Evolutionary conservation across 768 basidiomycete species (phyloP).

Genomic region (Pleurotus djamor): DNA sequence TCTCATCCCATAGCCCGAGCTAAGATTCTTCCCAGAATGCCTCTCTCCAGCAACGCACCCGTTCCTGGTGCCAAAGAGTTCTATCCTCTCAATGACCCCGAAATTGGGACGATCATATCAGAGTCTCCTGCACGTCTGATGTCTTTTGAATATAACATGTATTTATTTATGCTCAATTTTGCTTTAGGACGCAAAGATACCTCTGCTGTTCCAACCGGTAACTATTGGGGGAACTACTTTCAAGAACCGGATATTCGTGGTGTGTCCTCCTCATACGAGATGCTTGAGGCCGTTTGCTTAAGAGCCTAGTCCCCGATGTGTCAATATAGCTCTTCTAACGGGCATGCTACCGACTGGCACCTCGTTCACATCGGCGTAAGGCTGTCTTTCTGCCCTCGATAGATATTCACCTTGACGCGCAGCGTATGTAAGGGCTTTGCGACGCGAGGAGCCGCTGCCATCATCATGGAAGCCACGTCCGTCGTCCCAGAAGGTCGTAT

Average conservation of each 20-base stretch:
- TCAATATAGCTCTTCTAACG: slow-evolving; percentile 73
- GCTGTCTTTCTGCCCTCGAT: neutral
- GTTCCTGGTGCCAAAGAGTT: slow-evolving; percentile 52
- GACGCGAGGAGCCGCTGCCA: slow-evolving; percentile 66
- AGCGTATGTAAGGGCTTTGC: slow-evolving; percentile 49
- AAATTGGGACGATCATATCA: slow-evolving; percentile 38
- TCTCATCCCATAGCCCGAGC: neutral
- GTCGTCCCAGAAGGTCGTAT: slow-evolving; percentile 77
- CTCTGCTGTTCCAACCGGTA: slow-evolving; percentile 65
- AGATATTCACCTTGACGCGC: neutral
- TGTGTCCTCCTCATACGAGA: slow-evolving; percentile 20
- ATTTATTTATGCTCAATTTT: neutral
- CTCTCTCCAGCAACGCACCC: slow-evolving; percentile 36
- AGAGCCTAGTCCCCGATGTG: slow-evolving; percentile 70
- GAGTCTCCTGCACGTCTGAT: slow-evolving; percentile 7
- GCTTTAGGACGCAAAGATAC: slow-evolving; percentile 41
- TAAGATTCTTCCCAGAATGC: slow-evolving; percentile 8
- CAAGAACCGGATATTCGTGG: slow-evolving; percentile 76
- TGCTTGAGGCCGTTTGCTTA: neutral
- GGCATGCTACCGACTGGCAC: slow-evolving; percentile 83
- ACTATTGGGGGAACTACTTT: slow-evolving; percentile 60
- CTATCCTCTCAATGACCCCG: slow-evolving; percentile 59
- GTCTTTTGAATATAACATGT: neutral
- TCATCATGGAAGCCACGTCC: slow-evolving; percentile 74
- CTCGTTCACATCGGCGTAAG: slow-evolving; percentile 70